A percentile compares a stretch with the other conserved stretches of the same genome.
These are phyloP conservation scores for Aspergillus nanangensis DNA, from an alignment of 495 filamentous ascomycete species.

Conservation along the genomic window DNA sequence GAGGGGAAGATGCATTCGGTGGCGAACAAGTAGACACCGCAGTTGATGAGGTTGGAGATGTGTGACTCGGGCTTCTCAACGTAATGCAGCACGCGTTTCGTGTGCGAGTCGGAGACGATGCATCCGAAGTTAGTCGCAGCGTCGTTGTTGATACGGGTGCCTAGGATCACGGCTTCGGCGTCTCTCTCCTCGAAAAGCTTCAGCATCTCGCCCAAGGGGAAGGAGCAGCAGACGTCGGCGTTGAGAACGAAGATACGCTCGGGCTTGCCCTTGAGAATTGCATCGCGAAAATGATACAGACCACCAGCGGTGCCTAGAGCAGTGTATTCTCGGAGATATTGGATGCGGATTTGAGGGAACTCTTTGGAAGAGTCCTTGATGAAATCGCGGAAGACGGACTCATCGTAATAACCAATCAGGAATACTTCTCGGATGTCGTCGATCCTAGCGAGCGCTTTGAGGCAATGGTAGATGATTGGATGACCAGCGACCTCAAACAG, in stretches of 20 bases:
- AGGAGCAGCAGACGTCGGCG: conserved; percentile 98
- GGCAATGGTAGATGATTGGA: conserved; percentile 96
- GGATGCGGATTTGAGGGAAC: conserved; percentile 85
- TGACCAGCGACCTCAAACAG: conserved; percentile 98
- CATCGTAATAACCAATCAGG: conserved; percentile 98
- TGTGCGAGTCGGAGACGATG: conserved; percentile 93
- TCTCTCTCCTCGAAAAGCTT: conserved; percentile 90
- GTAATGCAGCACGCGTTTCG: conserved; percentile 95
- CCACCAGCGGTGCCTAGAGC: conserved; percentile 94
- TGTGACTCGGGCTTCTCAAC: conserved; percentile 99
- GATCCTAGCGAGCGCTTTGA: conserved; percentile 87
- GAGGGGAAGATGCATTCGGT: conserved; percentile 96
- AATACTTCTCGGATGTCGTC: conserved; percentile 92
- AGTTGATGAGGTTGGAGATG: conserved; percentile 99
- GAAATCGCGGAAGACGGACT: conserved; percentile 93
- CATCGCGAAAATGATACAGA: conserved; percentile 99
- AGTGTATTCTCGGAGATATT: conserved; percentile 97
- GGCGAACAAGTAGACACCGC: conserved; percentile 95
- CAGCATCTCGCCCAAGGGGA: conserved; percentile 93
- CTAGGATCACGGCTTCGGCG: conserved; percentile 95
- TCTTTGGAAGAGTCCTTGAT: conserved; percentile 83
- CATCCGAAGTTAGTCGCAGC: conserved; percentile 95
- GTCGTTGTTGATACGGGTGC: conserved; percentile 87
- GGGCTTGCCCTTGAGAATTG: conserved; percentile 92
- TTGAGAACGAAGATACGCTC: conserved; percentile 97